Percentiles rank a stretch among this genome's conserved stretches.
These are phyloP conservation scores for Ceriops decandra DNA, from an alignment of 345 rosid species.

Conservation along the genomic window DNA sequence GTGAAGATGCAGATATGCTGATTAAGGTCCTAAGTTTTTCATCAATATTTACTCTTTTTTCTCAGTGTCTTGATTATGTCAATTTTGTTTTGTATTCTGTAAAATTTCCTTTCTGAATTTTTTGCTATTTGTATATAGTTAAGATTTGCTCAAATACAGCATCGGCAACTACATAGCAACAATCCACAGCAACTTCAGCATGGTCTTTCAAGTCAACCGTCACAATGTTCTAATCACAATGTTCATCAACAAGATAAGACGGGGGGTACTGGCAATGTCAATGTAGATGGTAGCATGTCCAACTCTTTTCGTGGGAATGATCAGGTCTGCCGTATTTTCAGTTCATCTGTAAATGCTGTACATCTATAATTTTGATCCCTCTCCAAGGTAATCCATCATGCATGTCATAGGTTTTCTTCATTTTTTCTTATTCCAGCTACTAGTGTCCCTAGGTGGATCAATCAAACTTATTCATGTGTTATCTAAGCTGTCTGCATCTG, in stretches of 20 bases:
- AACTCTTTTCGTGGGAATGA: constrained; percentile 94
- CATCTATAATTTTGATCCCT: too few species aligned
- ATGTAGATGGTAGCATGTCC: constrained; percentile 78
- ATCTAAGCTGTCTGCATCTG: neutral
- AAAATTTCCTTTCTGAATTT: neutral
- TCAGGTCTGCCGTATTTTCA: constrained; percentile 59
- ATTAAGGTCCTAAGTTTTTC: constrained; percentile 46
- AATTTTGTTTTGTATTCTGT: neutral
- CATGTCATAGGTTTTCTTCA: too few species aligned
- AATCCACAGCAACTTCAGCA: constrained; percentile 56
- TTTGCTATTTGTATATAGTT: constrained; percentile 33
- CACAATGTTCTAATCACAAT: constrained; percentile 68
- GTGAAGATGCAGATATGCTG: constrained; percentile 61
- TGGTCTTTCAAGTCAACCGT: constrained; percentile 60
- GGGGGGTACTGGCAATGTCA: constrained; percentile 66
- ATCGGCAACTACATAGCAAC: constrained; percentile 53
- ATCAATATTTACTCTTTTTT: neutral
- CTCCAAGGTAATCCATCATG: too few species aligned
- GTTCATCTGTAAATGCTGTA: neutral
- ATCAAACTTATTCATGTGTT: neutral
- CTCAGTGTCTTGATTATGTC: neutral
- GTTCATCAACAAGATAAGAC: constrained; percentile 82
- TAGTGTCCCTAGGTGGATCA: neutral
- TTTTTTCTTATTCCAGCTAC: too few species aligned
- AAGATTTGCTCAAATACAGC: constrained; percentile 57